Percentiles rank a stretch among this genome's conserved stretches.
Conservation (phyloP, 495 filamentous ascomycete genomes). For the Evansstolkia leycettana region DNA sequence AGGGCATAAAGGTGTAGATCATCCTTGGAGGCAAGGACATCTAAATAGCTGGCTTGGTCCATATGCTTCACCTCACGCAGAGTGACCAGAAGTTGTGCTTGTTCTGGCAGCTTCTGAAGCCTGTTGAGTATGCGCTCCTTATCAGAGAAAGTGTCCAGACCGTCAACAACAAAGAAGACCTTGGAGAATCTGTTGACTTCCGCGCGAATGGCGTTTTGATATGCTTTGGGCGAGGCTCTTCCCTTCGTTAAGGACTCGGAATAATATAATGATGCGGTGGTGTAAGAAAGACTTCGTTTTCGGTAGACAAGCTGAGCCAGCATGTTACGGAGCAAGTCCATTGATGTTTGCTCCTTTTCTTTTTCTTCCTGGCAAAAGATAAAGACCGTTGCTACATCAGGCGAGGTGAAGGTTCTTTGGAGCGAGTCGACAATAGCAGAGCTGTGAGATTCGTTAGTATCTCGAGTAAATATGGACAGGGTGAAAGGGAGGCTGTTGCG, state of each 20-base stretch:
- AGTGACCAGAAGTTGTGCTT: slow-evolving; percentile 21
- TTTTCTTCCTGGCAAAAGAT: slow-evolving; percentile 20
- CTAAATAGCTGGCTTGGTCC: slow-evolving; percentile 4
- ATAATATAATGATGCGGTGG: slow-evolving; percentile 12
- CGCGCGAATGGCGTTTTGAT: slow-evolving; percentile 22
- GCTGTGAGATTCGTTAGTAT: slow-evolving; percentile 6
- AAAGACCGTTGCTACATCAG: slow-evolving; percentile 21
- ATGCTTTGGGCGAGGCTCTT: slow-evolving; percentile 16
- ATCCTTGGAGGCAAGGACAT: slow-evolving; percentile 5
- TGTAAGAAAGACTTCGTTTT: slow-evolving; percentile 12
- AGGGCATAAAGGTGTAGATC: slow-evolving; percentile 14
- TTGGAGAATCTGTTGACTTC: slow-evolving; percentile 21
- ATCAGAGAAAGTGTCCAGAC: slow-evolving; percentile 16
- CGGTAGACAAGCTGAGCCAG: slow-evolving; percentile 23
- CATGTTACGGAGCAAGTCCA: slow-evolving; percentile 14
- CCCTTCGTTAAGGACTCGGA: slow-evolving; percentile 11
- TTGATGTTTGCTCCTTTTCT: slow-evolving; percentile 8
- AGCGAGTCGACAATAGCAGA: slow-evolving; percentile 18
- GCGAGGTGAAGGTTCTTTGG: slow-evolving; percentile 18
- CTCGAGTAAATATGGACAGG: not conserved
- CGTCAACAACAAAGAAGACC: slow-evolving; percentile 22
- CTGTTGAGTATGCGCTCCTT: slow-evolving; percentile 20
- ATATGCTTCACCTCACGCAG: slow-evolving; percentile 13
- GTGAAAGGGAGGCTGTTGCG: too few species aligned
- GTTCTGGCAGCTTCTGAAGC: slow-evolving; percentile 23